Evolutionary conservation across 202 grass and related monocot genomes (phyloP).

Genomic region (Zoysia matrella): DNA sequence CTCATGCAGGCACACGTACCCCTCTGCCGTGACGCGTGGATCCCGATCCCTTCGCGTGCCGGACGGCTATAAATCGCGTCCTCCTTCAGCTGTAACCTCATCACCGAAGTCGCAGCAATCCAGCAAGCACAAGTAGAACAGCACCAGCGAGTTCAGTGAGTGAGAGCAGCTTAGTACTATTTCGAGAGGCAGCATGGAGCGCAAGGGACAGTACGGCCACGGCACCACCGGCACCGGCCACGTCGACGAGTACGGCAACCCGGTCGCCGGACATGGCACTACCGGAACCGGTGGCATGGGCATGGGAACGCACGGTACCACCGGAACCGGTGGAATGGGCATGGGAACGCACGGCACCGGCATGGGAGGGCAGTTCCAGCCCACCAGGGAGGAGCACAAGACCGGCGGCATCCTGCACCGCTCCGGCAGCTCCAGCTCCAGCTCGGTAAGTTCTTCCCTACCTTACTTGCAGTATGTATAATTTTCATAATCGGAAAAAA

Average conservation of each 20-base stretch:
- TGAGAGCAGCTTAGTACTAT: neutral
- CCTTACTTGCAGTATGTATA: neutral
- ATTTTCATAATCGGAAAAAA: neutral
- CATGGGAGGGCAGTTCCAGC: conserved; percentile 43
- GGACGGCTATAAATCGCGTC: conserved; percentile 22
- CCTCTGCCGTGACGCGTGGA: conserved; percentile 16
- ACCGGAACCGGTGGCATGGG: neutral
- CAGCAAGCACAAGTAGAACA: neutral
- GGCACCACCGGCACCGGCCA: conserved; percentile 9
- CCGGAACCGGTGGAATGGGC: conserved; percentile 16
- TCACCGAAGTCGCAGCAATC: neutral
- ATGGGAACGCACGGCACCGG: conserved; percentile 28
- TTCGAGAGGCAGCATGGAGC: conserved; percentile 37
- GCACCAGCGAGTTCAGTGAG: neutral
- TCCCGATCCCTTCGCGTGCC: neutral
- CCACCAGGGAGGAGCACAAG: conserved; percentile 37
- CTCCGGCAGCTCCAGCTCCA: conserved; percentile 81
- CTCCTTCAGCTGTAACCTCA: neutral
- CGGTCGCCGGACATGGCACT: conserved; percentile 20
- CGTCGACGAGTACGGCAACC: conserved; percentile 74
- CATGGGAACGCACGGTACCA: conserved; percentile 2
- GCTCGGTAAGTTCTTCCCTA: conserved; percentile 52
- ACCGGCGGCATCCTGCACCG: conserved; percentile 54
- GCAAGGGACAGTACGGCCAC: conserved; percentile 48
- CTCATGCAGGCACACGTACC: conserved; percentile 38